Base-by-base conservation (phyloP, 305 asterid species). In the Fraxinus albicans region DNA sequence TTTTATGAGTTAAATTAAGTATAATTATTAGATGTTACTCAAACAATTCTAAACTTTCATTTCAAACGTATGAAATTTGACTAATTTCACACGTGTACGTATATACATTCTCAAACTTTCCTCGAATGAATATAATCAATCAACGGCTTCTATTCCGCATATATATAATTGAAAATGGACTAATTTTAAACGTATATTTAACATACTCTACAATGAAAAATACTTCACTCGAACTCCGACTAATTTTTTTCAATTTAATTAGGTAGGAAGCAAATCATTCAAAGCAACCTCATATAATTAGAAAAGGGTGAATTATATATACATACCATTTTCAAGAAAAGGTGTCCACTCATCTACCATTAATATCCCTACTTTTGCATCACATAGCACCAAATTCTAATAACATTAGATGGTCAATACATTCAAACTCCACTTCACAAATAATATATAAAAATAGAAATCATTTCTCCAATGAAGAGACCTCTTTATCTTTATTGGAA, bases 271-370 rank as follows among this genome's bases (percentile, higher is more conserved):
- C 74, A 75, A 83, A 79, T 77, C 77, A 74, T 69, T 75, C 19
- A 70, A 77, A 15, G 21, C 76, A 13, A 31, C 10, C 9, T 31
- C 76, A 6, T 17, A 33, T 17, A 70, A 13, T 31, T 33, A 72
- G 76, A 72, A 33, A 70, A 67, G 23, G 72, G 67, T 3, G 36
- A 55, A n/a, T 79, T 79, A 78, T 74, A 77, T 29, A 84, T 77
- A 70, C 27, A 72, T 29, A 17, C 85, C 86, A 91, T 82, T 88
- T 85, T 84, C 76, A 86, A 84, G 73, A 80, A 83, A 81, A 88
- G 86, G 93, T 90, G 91, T 86, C 88, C 94, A 94, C 89, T 91
- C 94, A 89, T 83, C 87, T 76, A 87, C 95, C 95, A 91, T 92
- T 70, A 83, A 40, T 73, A 80, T 83, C 85, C 90, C 90, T 69